These are phyloP conservation scores for Kodamaea kakaduensis DNA, from an alignment of 805 yeast genomes.

Conservation along the genomic window DNA sequence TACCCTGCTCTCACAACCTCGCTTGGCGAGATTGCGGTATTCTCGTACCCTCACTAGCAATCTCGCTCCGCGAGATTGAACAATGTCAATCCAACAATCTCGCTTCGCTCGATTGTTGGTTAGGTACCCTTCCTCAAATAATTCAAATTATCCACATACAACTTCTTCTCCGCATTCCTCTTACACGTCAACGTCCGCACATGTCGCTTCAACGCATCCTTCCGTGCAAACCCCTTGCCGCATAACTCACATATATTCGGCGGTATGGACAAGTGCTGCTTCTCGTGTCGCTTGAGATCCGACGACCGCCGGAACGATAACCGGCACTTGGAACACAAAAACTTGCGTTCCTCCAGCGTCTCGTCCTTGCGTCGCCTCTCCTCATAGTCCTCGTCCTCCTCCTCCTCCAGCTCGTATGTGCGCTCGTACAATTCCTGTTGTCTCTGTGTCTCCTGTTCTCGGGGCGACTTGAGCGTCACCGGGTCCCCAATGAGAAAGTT, in stretches of 20 bases:
- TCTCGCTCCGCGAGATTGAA: too few relatives aligned
- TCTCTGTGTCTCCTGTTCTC: constrained; percentile 8
- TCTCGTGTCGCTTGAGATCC: constrained; percentile 70
- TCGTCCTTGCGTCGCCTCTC: constrained; percentile 9
- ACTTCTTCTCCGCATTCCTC: constrained; percentile 57
- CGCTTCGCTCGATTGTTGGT: too few relatives aligned
- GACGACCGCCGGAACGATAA: constrained; percentile 63
- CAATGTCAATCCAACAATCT: too few relatives aligned
- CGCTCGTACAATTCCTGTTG: constrained; percentile 6
- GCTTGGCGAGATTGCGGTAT: too few relatives aligned
- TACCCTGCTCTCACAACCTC: too few relatives aligned
- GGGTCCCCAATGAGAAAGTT: constrained; percentile 29
- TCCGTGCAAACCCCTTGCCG: constrained; percentile 80
- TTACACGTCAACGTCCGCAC: constrained; percentile 70
- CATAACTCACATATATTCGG: constrained; percentile 74
- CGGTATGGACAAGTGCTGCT: constrained; percentile 66
- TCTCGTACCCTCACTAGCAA: too few relatives aligned
- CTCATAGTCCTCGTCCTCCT: constrained; percentile 6
- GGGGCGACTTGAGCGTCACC: constrained; percentile 14
- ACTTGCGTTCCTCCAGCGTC: constrained; percentile 30
- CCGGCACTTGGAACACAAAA: constrained; percentile 56
- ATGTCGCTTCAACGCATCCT: constrained; percentile 78
- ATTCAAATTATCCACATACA: constrained; percentile 32
- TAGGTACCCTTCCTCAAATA: constrained; percentile 18
- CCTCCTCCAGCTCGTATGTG: constrained; percentile 3